Percentiles rank a stretch among this genome's conserved stretches.
Conservation (phyloP, 116 monocot genomes). For the Cymodocea nodosa region DNA sequence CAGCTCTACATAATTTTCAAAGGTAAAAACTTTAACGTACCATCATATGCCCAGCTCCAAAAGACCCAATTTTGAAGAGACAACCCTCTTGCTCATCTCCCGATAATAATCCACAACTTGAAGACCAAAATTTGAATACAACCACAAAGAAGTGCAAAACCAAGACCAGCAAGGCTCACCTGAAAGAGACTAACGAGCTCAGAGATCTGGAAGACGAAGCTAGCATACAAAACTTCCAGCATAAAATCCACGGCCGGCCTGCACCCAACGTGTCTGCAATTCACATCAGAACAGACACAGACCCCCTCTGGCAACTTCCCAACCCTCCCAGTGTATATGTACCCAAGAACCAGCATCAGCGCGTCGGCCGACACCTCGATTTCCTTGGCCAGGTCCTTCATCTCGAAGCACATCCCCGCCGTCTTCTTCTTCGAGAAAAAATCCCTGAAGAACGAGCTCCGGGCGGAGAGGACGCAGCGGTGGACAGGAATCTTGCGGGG, state of each 20-base stretch:
- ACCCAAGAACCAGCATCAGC: too few relatives aligned
- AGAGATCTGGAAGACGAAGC: constrained; percentile 49
- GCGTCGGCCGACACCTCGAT: too few relatives aligned
- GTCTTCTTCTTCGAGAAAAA: constrained; percentile 20
- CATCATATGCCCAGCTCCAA: too few relatives aligned
- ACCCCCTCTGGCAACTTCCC: neutral
- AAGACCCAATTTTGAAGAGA: too few relatives aligned
- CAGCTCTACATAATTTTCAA: too few relatives aligned
- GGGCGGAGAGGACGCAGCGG: constrained; percentile 59
- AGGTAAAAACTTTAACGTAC: too few relatives aligned
- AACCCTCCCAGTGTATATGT: too few relatives aligned
- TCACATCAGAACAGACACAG: constrained; percentile 49
- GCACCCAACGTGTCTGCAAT: constrained; percentile 49
- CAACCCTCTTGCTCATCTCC: too few relatives aligned
- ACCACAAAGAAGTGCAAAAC: neutral
- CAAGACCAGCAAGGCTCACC: constrained; percentile 19
- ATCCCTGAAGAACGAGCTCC: constrained; percentile 58
- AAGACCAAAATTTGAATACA: neutral
- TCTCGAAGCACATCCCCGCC: neutral
- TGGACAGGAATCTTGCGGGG: constrained; percentile 32
- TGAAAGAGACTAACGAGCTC: constrained; percentile 81
- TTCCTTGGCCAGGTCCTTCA: constrained; percentile 23
- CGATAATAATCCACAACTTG: too few relatives aligned
- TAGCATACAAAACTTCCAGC: constrained; percentile 49
- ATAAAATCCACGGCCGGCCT: constrained; percentile 54